Conservation (phyloP, 305 asterid genomes). For the Solanum hybrid region DNA sequence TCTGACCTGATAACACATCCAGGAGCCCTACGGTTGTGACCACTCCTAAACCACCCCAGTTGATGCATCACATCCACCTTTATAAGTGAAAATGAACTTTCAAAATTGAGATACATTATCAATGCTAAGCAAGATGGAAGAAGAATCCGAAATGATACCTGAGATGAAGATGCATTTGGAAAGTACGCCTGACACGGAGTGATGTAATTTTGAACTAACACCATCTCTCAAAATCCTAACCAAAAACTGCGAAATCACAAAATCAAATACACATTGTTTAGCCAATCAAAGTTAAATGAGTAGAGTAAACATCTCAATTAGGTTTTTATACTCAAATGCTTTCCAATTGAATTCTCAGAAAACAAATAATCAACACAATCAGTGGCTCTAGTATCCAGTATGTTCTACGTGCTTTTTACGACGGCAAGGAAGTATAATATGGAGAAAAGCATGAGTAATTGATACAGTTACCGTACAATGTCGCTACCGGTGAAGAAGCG, state of each 20-base stretch:
- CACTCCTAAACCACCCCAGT: constrained; percentile 16
- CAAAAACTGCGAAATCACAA: neutral
- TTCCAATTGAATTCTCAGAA: neutral
- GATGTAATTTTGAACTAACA: neutral
- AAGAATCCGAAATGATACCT: constrained; percentile 10
- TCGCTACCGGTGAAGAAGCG: neutral
- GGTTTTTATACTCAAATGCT: neutral
- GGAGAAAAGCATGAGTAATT: neutral
- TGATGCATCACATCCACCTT: constrained; percentile 14
- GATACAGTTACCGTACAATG: neutral
- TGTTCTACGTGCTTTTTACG: neutral
- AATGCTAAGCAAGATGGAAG: neutral
- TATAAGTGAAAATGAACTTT: neutral
- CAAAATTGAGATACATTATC: neutral
- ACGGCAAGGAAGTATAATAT: neutral
- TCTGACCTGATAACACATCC: constrained; percentile 20
- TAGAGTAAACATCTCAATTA: neutral
- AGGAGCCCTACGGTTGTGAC: constrained; percentile 4
- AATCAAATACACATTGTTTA: neutral
- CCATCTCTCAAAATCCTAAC: constrained; percentile 1
- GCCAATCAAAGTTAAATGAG: neutral
- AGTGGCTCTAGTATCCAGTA: neutral
- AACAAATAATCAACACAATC: neutral
- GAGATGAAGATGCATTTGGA: constrained; percentile 10
- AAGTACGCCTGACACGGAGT: neutral